These are phyloP conservation scores for Solanum ossicruentum DNA, from an alignment of 257 asterid genomes.

Conservation along the genomic window DNA sequence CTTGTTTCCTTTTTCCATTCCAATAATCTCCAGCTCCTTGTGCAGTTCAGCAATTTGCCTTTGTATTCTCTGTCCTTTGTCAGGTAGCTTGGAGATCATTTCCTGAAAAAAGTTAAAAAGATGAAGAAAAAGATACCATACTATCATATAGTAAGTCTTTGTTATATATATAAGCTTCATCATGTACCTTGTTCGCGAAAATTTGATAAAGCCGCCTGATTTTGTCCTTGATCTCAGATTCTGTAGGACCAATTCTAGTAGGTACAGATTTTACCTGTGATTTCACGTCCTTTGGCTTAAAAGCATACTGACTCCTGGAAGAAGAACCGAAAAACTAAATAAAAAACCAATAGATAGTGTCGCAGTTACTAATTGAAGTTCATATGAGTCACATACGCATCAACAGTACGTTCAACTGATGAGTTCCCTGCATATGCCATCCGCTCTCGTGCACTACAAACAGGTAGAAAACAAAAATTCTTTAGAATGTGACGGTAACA, in stretches of 20 bases:
- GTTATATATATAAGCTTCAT: background rate
- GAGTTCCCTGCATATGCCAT: conserved; percentile 23
- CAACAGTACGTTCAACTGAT: conserved; percentile 30
- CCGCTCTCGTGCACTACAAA: conserved; percentile 32
- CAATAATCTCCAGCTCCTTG: conserved; percentile 33
- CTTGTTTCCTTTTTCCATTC: conserved; percentile 2
- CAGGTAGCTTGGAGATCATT: conserved; percentile 48
- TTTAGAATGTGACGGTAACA: background rate
- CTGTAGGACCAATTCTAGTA: conserved; percentile 34
- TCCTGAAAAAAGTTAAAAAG: conserved; percentile 17
- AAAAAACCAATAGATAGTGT: background rate
- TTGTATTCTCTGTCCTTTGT: conserved; percentile 57
- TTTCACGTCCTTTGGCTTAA: conserved; percentile 71
- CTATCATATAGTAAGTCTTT: background rate
- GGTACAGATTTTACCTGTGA: conserved; percentile 17
- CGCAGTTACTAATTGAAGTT: background rate
- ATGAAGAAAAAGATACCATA: background rate
- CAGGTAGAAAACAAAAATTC: background rate
- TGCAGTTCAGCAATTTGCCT: conserved; percentile 43
- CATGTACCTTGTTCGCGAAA: conserved; percentile 39
- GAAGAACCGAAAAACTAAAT: background rate
- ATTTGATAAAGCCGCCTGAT: conserved; percentile 43
- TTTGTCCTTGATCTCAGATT: conserved; percentile 45
- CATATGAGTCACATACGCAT: conserved; percentile 35
- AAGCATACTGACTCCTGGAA: conserved; percentile 56